Percentiles rank a stretch among this genome's conserved stretches.
Conservation (phyloP, 176 grass and related monocot genomes). For the Aegilops bicornis region DNA sequence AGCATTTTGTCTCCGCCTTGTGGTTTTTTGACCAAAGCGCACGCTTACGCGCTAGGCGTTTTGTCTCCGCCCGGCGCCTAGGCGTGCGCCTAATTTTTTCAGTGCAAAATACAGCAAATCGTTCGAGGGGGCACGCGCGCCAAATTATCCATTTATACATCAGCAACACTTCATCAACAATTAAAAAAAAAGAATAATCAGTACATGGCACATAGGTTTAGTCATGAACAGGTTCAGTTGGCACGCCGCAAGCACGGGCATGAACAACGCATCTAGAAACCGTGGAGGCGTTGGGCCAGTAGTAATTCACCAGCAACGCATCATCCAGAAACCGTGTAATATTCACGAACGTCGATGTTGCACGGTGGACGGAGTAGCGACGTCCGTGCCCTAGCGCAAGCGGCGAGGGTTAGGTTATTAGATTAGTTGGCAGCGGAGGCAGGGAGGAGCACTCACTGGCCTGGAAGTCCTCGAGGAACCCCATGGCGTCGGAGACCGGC, state of each 20-base stretch:
- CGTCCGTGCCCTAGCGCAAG: slow-evolving; percentile 25
- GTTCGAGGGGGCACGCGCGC: neutral
- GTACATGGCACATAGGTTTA: neutral
- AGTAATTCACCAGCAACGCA: no score
- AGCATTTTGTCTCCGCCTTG: no score
- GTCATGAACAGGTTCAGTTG: neutral
- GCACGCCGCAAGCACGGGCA: neutral
- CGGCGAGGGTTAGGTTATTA: neutral
- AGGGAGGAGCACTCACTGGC: slow-evolving; percentile 46
- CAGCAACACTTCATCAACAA: slow-evolving; percentile 4
- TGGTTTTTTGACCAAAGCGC: no score
- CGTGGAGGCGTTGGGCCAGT: neutral
- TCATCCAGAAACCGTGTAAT: no score
- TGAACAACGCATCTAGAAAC: neutral
- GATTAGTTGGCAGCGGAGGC: neutral
- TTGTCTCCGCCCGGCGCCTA: no score
- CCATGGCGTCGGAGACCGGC: slow-evolving; percentile 32
- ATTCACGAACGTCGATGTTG: neutral
- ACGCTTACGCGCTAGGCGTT: no score
- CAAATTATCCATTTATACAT: neutral
- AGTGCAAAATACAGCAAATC: no score
- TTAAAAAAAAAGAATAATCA: slow-evolving; percentile 9
- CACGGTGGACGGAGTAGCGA: neutral
- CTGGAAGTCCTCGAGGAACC: slow-evolving; percentile 70
- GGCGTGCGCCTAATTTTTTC: no score